A percentile compares a stretch with the other conserved stretches of the same genome.
These are phyloP conservation scores for Borovskyia barvae DNA, from an alignment of 208 protist species.

Conservation along the genomic window DNA sequence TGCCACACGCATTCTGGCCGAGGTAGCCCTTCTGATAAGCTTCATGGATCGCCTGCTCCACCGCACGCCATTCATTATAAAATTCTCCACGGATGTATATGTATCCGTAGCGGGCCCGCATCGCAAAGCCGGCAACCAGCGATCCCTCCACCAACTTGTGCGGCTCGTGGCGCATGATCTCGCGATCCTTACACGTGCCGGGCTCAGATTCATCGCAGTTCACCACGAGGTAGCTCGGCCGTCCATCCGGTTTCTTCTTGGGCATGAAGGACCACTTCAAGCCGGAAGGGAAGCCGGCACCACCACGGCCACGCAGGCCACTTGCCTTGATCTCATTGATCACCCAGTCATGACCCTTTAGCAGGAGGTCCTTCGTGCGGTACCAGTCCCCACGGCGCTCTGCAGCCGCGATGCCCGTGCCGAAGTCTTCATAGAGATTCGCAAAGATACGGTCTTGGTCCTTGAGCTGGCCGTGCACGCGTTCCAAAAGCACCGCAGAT, in stretches of 20 bases:
- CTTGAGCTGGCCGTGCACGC: constrained; percentile 88
- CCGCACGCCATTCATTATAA: constrained; percentile 92
- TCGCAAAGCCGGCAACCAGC: constrained; percentile 96
- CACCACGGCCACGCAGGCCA: constrained; percentile 97
- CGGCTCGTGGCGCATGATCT: constrained; percentile 99
- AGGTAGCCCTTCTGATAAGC: constrained; percentile 95
- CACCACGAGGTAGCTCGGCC: constrained; percentile 98
- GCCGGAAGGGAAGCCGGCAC: constrained; percentile 98
- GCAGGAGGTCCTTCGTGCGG: constrained; percentile 96
- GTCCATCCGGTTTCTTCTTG: constrained; percentile 88
- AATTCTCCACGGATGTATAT: constrained; percentile 99
- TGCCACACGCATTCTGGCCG: constrained; percentile 97
- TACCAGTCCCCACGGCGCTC: constrained; percentile 97
- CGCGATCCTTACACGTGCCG: constrained; percentile 99
- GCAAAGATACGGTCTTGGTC: constrained; percentile 98
- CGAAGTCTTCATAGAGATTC: constrained; percentile 98
- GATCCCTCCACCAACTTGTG: constrained; percentile 99
- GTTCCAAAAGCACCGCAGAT: constrained; percentile 39
- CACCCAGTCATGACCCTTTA: constrained; percentile 97
- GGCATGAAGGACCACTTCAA: constrained; percentile 99
- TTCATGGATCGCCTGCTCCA: constrained; percentile 96
- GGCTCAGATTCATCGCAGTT: constrained; percentile 99
- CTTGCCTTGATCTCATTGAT: constrained; percentile 96
- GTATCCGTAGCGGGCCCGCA: constrained; percentile 96
- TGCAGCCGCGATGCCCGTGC: constrained; percentile 90